phyloP scores from a whole-genome alignment of 805 yeast genomes.

The Candida montana region DNA sequence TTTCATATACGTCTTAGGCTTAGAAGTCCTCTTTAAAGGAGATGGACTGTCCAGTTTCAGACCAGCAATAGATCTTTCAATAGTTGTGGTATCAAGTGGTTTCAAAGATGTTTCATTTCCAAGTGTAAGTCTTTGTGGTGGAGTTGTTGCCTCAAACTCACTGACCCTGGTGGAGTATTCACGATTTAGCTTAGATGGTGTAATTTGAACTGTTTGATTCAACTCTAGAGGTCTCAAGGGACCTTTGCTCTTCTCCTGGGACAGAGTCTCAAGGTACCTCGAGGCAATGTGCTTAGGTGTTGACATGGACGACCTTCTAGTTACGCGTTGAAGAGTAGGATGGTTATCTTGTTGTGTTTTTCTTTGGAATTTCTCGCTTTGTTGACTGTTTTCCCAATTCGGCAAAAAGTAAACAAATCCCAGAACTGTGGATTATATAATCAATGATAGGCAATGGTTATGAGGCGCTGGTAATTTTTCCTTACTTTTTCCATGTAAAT shows the following conservation, averaged over 20 bases:
- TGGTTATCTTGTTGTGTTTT: too few species aligned
- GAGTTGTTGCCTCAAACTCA: constrained; percentile 3
- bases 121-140: not conserved
- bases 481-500: too few species aligned
- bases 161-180: not conserved
- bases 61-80: constrained; percentile 19
- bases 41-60: constrained; percentile 23
- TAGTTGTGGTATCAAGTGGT: constrained; percentile 1
- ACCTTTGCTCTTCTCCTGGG: constrained; percentile 5
- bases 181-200: not conserved
- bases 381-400: not conserved
- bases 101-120: not conserved
- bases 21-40: constrained; percentile 20
- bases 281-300: constrained; percentile 19
- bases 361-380: not conserved
- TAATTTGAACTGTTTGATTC: constrained; percentile 8
- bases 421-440: not conserved
- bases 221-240: constrained; percentile 18
- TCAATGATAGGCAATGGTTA: too few species aligned
- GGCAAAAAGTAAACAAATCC: constrained; percentile 12
- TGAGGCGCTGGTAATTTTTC: not conserved
- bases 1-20: not conserved
- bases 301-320: not conserved
- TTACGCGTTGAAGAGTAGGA: too few species aligned
- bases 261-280: constrained; percentile 23